Evolutionary conservation across 805 yeast species (phyloP), one percentile per base, ranked within the genome.

Genomic region (Metschnikowia reukaufii): DNA sequence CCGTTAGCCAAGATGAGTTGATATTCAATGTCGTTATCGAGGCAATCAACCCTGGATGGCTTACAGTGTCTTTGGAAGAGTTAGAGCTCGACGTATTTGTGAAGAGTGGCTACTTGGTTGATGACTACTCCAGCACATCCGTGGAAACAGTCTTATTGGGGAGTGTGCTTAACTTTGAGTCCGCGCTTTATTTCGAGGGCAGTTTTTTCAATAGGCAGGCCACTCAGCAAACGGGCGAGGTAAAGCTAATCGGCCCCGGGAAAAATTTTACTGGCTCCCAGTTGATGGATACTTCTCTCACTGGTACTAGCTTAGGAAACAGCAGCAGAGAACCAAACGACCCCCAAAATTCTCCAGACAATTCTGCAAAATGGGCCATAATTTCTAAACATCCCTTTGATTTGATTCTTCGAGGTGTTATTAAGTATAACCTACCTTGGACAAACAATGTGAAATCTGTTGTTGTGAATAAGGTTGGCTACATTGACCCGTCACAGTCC

Each of bases 31-130:
- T 92, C 56, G 78, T 80, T 2, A 79, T 89, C 18, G 85, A 82
- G 49, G 96, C 95, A 0, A 80, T 84, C 57, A 92, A 92, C 62
- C 97, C 97, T 0, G 96, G 97, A 0, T 78, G 91, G 66, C 73
- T 90, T 54, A 74, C 86, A 2, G 80, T 90, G 4, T 68, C 72
- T 2, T 73, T 91, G 2, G 70, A 73, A 35, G 79, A 81, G 12
- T 83, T 84, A 8, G 92, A 88, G 54, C 65, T 92, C 35, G 97
- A 92, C 62, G 73, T 92, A 2, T 92, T 92, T 71, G 97, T 92
- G 1, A 83, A 82, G 56, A 79, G 87, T 39, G 74, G 81, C 6
- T 78, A 75, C 55, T 59, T 78, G 27, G 41, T 36, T 7, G 50
- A 44, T 6, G 32, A 32, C 2, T 12, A 30, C 29, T 45, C n/a